These are phyloP conservation scores for Atalantia buxifolia DNA, from an alignment of 345 rosid species.

Conservation along the genomic window DNA sequence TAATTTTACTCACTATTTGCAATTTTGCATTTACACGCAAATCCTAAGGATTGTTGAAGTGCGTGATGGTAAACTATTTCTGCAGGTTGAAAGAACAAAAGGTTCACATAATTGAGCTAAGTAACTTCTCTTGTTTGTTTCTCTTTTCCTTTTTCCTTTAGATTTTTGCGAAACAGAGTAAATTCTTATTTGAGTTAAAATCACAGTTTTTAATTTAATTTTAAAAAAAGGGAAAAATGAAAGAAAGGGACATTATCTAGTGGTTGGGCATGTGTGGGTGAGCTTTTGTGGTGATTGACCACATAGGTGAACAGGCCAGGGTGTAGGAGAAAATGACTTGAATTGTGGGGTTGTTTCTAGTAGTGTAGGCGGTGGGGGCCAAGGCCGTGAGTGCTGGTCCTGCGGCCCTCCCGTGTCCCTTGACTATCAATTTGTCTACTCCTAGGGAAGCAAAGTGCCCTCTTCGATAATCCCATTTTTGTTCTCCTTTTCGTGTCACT, in stretches of 20 bases:
- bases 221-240: too few relatives aligned
- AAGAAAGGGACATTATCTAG: slow-evolving; percentile 2
- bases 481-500: slow-evolving; percentile 17
- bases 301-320: slow-evolving; percentile 15
- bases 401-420: neutral
- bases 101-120: neutral
- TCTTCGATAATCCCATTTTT: neutral
- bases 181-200: neutral
- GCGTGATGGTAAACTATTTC: neutral
- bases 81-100: neutral
- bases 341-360: neutral
- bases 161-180: neutral
- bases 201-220: neutral
- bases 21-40: too few relatives aligned
- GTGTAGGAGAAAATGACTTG: slow-evolving; percentile 2
- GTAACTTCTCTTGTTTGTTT: too few relatives aligned
- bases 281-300: slow-evolving; percentile 4
- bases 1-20: too few relatives aligned
- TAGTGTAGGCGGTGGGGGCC: neutral
- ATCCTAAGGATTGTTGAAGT: neutral
- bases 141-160: neutral
- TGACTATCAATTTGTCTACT: slow-evolving; percentile 16
- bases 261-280: neutral
- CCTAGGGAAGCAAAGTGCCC: slow-evolving; percentile 17
- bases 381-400: slow-evolving; percentile 1